Base-by-base conservation (phyloP, 768 basidiomycete species). In the Glaciozyma antarctica region DNA sequence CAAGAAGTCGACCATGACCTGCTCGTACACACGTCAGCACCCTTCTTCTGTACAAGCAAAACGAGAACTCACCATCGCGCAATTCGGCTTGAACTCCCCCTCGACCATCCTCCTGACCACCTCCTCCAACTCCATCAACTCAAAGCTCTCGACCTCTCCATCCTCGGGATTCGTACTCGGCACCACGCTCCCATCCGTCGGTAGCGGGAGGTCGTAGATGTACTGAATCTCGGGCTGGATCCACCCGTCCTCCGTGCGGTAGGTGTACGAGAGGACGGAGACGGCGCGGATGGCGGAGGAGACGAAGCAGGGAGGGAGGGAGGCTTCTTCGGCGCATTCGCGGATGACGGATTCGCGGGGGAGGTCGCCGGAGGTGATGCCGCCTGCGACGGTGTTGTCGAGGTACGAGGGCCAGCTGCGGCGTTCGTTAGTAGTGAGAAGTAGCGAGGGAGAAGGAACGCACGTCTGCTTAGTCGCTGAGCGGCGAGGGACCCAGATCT, bases 71-170 rank as follows among this genome's bases (percentile, higher is more conserved):
- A 66, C 88, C 5, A 89, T 72, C 6, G 87, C 90, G 71, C 90
- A 95, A 73, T 99, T 98, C 1, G 90, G 82, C 77, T 99, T 99
- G 81, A 99, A 98, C 30, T 85, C 76, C 0, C 86, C 85, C 12
- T 78, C 76, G 38, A 82, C 82, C 78, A 98, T 83, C 59, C 81
- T 83, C 47, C 78, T 64, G 9, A 87, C 78, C 22, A 93, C 81
- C 38, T 83, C 81, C 1, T 81, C 79, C 49, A 90, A 77, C 3
- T 82, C 76, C 51, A 90, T 78, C 28, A 94, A 79, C 89, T 93
- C 84, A 71, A 99, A 99, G 1, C 82, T 86, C 74, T 95, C 92
- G 3, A 95, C 95, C 75, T 99, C 95, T 30, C 90, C 92, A 70
- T 99, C 95, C 90, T 59, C 80, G 83, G 22, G 80, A 76, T 19